phyloP scores from a whole-genome alignment of 2,329 filamentous ascomycete genomes.

The Aspergillus sojae region DNA sequence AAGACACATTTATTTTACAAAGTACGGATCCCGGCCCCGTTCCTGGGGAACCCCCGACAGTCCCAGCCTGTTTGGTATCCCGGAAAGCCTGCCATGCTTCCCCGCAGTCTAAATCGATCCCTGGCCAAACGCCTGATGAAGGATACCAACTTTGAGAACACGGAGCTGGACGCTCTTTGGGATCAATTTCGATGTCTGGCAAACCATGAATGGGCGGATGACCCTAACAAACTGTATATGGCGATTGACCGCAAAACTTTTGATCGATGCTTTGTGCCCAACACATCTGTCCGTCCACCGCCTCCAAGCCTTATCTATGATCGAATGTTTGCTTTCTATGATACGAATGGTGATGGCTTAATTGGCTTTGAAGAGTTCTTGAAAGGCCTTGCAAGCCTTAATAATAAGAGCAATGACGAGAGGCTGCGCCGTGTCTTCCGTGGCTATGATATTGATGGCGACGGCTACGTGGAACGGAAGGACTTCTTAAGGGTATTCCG shows the following conservation, averaged over 20 bases:
- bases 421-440: constrained; percentile 76
- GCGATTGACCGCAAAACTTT: constrained; percentile 94
- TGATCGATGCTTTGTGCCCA: constrained; percentile 84
- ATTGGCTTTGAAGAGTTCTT: constrained; percentile 94
- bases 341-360: constrained; percentile 82
- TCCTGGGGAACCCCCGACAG: constrained; percentile 75
- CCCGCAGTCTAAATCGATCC: constrained; percentile 65
- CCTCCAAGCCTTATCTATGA: constrained; percentile 91
- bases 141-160: constrained; percentile 78
- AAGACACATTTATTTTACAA: constrained; percentile 98
- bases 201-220: constrained; percentile 78
- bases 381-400: constrained; percentile 71
- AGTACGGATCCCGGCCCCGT: constrained; percentile 84
- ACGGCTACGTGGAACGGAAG: constrained; percentile 80
- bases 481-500: constrained; percentile 91
- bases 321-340: constrained; percentile 95
- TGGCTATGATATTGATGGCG: constrained; percentile 86
- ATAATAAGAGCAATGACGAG: constrained; percentile 62
- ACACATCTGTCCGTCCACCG: constrained; percentile 75
- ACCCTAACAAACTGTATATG: constrained; percentile 74
- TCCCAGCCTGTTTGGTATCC: constrained; percentile 85
- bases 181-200: constrained; percentile 97
- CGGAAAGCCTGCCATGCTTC: constrained; percentile 75
- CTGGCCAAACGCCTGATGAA: constrained; percentile 70
- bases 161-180: constrained; percentile 90